Base-by-base conservation (phyloP, 2,329 filamentous ascomycete genomes). In the Ceratocystis huliohia region DNA sequence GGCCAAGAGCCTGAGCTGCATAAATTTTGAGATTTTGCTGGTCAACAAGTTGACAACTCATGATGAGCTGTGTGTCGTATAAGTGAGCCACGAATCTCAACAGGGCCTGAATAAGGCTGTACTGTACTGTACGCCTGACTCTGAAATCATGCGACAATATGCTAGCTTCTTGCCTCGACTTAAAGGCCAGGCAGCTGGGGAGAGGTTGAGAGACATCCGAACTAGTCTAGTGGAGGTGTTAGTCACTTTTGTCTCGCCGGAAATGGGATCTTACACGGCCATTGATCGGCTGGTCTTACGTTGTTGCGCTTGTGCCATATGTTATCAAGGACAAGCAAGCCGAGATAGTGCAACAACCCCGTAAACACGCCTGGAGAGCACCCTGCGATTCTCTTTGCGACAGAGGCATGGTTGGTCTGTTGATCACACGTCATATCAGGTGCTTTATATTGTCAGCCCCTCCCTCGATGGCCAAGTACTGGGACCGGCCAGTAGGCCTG, bases 41-140 rank as follows among this genome's bases (percentile, higher is more conserved):
- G 53, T n/a, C 53, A 30, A 10, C 15, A 57, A n/a, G 28, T 17
- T n/a, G 53, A 57, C 53, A 57, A 33, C 53, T 57, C 53, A 57
- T 57, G 53, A 57, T 57, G 53, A 57, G 53, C 30, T 57, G 53
- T 57, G 53, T 33, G 53, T 57, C 53, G 53, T 57, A 57, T 57
- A 25, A 57, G 25, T 57, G 53, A 57, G 53, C 53, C 53, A 57
- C 53, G 53, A 57, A 57, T 33, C 28, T 57, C 22, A 57, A 57
- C 28, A 28, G 28, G n/a, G 53, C 53, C 6, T 57, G 53, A 41
- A 41, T 41, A 41, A 57, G 53, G 30, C 13, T 57, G 22, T n/a
- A n/a, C n/a, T n/a, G n/a, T n/a, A n/a, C n/a, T n/a, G n/a, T 28
- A 57, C 22, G n/a, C n/a, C n/a, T 22, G 48, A 0, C n/a, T 53